Evolutionary conservation across 495 filamentous ascomycete species (phyloP), one percentile per base, ranked within the genome.

Genomic region (Cercophora newfieldiana): DNA sequence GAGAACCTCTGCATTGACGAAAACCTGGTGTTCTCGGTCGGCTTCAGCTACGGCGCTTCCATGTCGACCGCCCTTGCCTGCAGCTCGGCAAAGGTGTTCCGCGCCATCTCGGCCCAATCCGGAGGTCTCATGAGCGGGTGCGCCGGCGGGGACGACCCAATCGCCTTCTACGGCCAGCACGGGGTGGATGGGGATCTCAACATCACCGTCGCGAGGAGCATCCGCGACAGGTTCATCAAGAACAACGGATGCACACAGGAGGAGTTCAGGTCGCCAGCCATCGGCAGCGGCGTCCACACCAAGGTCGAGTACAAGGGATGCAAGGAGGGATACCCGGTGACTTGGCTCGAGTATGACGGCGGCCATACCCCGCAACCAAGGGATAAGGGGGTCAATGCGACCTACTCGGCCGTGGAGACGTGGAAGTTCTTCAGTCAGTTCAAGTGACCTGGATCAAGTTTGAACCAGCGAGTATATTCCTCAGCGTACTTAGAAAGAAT

Each of bases 1-100:
- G 61, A 51, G 28, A 77, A 75, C 21, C 72, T 81, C 58, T 83
- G 81, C 63, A 63, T 82, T 2, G 74, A 83, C 60, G 54, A 73
- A 53, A 75, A 70, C 50, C 69, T 77, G 29, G 66, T 75, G 49
- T 83, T 79, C 70, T 72, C 78, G 1, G 77, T 72, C 8, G 80
- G 80, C 6, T 83, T 79, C 69, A 78, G 75, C 61, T 83, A 79
- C 69, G 80, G 80, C 24, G 80, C 69, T 12, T 73, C 72, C 22
- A 82, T 83, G 80, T 78, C 75, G 10, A 80, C 76, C 50, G 66
- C 77, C 1, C 64, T 83, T 26, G 80, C 80, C 10, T 83, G 80
- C 49, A 65, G 75, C 1, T 70, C 69, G 5, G 68, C 72, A 0
- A 71, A 76, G 29, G 67, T 72, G n/a, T 75, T 81, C 67, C 76